Conservation (phyloP, 2,329 filamentous ascomycete species). For the Aureobasidium mangrovei region DNA sequence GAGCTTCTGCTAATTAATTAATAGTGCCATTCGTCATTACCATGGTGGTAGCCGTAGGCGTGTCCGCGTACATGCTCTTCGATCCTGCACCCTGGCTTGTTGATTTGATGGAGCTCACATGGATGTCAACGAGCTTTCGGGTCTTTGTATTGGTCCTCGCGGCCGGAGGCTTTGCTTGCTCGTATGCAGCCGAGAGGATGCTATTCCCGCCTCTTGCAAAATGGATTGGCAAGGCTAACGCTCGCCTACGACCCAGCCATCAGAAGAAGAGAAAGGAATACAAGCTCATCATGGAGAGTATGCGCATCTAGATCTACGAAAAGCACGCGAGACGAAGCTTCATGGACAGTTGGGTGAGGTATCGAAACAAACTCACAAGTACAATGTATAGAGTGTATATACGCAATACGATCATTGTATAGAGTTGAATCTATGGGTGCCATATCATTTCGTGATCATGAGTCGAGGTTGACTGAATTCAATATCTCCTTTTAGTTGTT, state of each 20-base stretch:
- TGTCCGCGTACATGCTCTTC: conserved; percentile 74
- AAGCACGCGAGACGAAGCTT: background rate
- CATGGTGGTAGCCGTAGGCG: conserved; percentile 56
- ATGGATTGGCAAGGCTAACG: conserved; percentile 53
- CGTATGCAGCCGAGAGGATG: conserved; percentile 63
- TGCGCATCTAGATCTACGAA: conserved; percentile 20
- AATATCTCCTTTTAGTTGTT: no score
- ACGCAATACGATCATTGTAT: background rate
- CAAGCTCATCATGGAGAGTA: conserved; percentile 67
- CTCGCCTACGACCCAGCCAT: conserved; percentile 46
- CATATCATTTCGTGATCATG: no score
- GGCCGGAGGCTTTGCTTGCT: conserved; percentile 55
- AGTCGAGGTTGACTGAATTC: no score
- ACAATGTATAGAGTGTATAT: conserved; percentile 2
- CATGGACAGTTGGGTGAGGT: background rate
- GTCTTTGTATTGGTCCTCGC: conserved; percentile 64
- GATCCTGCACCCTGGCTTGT: conserved; percentile 60
- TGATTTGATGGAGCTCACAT: conserved; percentile 76
- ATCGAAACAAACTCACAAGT: background rate
- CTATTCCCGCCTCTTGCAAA: conserved; percentile 62
- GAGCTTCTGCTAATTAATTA: conserved; percentile 19
- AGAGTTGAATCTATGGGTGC: no score
- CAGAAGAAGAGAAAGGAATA: conserved; percentile 79
- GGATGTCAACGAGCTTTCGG: conserved; percentile 64
- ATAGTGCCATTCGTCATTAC: conserved; percentile 76